Evolutionary conservation across 73 alveolate species (phyloP).

Genomic region (Symbiodinium natans): DNA sequence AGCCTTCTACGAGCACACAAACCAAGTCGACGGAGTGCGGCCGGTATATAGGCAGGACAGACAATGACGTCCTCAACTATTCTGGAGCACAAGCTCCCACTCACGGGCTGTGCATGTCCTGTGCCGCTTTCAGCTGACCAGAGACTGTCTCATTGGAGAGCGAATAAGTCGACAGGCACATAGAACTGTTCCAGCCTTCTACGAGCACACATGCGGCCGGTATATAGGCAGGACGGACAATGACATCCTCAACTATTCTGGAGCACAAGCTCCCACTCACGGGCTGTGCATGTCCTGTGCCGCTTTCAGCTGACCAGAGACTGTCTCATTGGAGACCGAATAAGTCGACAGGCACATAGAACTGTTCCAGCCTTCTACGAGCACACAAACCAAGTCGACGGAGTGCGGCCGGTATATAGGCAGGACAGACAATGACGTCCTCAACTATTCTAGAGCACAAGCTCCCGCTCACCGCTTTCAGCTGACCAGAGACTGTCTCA

Average conservation of each 20-base stretch:
- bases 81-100: neutral
- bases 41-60: constrained; percentile 58
- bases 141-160: neutral
- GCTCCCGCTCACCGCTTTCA: neutral
- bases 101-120: neutral
- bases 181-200: constrained; percentile 19
- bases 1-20: constrained; percentile 62
- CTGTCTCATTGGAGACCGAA: neutral
- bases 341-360: neutral
- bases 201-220: constrained; percentile 76
- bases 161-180: neutral
- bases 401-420: constrained; percentile 71
- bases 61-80: neutral
- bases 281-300: neutral
- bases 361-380: constrained; percentile 61
- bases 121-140: neutral
- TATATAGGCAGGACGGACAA: constrained; percentile 17
- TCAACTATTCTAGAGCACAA: neutral
- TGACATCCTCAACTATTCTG: neutral
- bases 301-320: neutral
- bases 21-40: constrained; percentile 9
- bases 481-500: neutral
- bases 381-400: constrained; percentile 17
- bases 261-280: neutral
- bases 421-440: neutral